phyloP scores from a whole-genome alignment of 495 filamentous ascomycete species.

The Sordaria brevicollis region DNA sequence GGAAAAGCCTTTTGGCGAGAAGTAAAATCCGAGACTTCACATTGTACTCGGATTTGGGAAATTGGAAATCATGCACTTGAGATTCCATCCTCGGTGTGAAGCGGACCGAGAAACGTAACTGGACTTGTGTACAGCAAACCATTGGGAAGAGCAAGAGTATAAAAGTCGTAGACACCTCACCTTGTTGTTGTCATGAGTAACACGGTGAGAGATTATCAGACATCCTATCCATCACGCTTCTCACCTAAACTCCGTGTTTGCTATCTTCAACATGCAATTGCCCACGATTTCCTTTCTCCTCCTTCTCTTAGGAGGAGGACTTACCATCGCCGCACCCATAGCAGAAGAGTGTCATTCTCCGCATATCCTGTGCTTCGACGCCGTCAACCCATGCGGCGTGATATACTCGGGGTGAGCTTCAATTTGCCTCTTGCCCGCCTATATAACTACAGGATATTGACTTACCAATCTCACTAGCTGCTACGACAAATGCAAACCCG shows the following conservation, averaged over 20 bases:
- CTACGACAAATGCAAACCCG: neutral
- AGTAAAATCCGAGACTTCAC: neutral
- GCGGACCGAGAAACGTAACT: neutral
- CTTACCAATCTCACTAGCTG: neutral
- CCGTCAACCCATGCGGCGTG: neutral
- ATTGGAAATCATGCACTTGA: neutral
- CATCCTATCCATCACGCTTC: neutral
- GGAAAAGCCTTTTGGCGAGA: neutral
- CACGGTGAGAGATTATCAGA: neutral
- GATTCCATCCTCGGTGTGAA: neutral
- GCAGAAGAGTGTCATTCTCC: neutral
- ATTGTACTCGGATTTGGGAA: neutral
- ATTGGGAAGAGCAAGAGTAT: neutral
- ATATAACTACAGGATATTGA: no score
- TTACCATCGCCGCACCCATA: neutral
- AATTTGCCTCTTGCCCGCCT: no score
- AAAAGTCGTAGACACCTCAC: neutral
- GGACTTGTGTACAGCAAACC: neutral
- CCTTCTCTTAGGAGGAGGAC: neutral
- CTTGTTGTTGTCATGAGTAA: neutral
- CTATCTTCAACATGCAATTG: neutral
- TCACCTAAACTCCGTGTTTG: neutral
- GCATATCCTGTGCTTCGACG: neutral
- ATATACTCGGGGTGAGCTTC: neutral
- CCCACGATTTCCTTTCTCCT: neutral